Percentiles rank a stretch among this genome's conserved stretches.
These are phyloP conservation scores for Thraustochytrium sp. DNA, from an alignment of 352 stramenopile genomes.

Conservation along the genomic window DNA sequence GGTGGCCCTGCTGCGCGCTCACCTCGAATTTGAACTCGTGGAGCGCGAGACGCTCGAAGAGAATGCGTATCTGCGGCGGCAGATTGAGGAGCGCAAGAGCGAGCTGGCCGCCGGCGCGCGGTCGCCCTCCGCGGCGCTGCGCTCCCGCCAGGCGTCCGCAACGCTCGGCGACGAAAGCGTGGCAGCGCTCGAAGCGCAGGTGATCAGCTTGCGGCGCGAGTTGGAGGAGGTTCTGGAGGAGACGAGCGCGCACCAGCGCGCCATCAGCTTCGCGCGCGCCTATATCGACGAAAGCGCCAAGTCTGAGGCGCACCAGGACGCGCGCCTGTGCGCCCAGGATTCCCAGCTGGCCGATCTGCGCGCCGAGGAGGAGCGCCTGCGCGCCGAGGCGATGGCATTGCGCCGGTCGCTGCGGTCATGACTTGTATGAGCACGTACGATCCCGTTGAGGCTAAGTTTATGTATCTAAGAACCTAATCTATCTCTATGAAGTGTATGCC, in stretches of 20 bases:
- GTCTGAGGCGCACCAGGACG: background rate
- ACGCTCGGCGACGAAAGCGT: background rate
- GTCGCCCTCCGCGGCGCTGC: too few relatives aligned
- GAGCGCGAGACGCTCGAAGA: conserved; percentile 31
- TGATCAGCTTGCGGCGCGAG: background rate
- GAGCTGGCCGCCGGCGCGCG: background rate
- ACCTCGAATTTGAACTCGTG: conserved; percentile 26
- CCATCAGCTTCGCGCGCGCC: background rate
- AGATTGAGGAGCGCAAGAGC: background rate
- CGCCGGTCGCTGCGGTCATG: too few relatives aligned
- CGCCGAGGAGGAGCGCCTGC: background rate
- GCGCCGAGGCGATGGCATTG: too few relatives aligned
- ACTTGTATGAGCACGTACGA: too few relatives aligned
- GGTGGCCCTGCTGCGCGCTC: background rate
- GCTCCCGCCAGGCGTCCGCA: background rate
- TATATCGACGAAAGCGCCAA: background rate
- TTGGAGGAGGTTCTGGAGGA: conserved; percentile 19
- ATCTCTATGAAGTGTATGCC: too few relatives aligned
- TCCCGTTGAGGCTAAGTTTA: too few relatives aligned
- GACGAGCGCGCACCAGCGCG: conserved; percentile 33
- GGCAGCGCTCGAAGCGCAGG: background rate
- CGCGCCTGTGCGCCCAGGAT: background rate
- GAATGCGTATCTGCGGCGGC: conserved; percentile 25
- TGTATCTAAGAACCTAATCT: too few relatives aligned
- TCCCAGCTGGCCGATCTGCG: background rate